Conservation (phyloP, 2,329 filamentous ascomycete species). For the Cercospora berteroae region DNA sequence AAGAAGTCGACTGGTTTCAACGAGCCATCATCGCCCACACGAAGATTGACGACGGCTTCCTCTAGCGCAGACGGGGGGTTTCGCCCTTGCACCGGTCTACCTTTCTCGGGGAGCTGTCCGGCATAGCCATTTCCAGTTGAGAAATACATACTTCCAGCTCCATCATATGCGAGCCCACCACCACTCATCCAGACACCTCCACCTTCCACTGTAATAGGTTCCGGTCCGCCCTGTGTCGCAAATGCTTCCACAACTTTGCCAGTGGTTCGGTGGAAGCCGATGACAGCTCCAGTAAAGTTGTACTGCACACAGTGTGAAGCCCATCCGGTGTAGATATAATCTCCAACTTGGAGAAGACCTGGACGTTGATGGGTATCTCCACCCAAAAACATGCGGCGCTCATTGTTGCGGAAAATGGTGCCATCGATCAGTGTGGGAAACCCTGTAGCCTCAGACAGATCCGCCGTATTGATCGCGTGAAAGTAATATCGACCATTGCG, state of each 20-base stretch:
- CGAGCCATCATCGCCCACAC: constrained; percentile 1
- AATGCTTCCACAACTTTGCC: constrained; percentile 14
- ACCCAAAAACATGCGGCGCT: constrained; percentile 5
- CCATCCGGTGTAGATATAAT: constrained; percentile 17
- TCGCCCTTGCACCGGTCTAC: constrained; percentile 10
- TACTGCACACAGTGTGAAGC: constrained; percentile 13
- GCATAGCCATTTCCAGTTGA: constrained; percentile 15
- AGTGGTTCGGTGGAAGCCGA: constrained; percentile 5
- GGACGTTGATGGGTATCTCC: constrained; percentile 14
- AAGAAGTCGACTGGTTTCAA: constrained; percentile 14
- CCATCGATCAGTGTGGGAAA: constrained; percentile 9
- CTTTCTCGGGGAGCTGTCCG: constrained; percentile 7
- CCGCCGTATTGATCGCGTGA: constrained; percentile 12
- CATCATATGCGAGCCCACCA: constrained; percentile 15
- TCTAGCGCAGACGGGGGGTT: constrained; percentile 12
- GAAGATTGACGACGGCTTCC: constrained; percentile 13
- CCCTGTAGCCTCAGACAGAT: constrained; percentile 6
- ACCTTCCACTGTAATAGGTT: constrained; percentile 5
- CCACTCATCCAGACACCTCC: constrained; percentile 17
- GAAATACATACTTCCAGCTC: constrained; percentile 15
- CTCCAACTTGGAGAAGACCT: constrained; percentile 12
- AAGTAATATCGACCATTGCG: constrained; percentile 14
- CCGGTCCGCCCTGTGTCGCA: constrained; percentile 10
- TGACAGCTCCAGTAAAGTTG: constrained; percentile 15
- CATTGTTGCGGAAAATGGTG: constrained; percentile 11